Conservation (phyloP, 768 basidiomycete species). For the Omphalotus guepiniiformis region DNA sequence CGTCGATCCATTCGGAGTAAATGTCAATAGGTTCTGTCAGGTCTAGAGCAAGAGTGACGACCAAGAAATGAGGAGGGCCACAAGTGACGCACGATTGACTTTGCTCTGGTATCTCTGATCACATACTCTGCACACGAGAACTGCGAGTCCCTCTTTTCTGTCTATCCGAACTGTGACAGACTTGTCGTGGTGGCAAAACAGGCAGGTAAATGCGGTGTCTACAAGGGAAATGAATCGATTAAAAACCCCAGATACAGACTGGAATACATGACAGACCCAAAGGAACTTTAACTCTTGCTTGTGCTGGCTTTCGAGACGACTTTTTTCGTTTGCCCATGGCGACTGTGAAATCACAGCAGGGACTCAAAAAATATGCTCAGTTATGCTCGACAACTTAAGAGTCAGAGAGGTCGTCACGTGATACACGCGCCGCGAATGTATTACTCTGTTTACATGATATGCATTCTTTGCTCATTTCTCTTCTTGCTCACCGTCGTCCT, state of each 20-base stretch:
- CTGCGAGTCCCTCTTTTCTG: slow-evolving; percentile 79
- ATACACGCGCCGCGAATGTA: slow-evolving; percentile 29
- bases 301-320: slow-evolving; percentile 75
- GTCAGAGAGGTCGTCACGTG: not conserved
- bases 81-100: slow-evolving; percentile 64
- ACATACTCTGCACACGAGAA: slow-evolving; percentile 78
- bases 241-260: not conserved
- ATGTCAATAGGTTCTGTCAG: slow-evolving; percentile 86
- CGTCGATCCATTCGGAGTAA: slow-evolving; percentile 90
- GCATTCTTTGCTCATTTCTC: not conserved
- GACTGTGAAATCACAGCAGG: not conserved
- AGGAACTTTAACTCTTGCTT: slow-evolving; percentile 62
- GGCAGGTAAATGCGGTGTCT: slow-evolving; percentile 84
- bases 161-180: slow-evolving; percentile 83
- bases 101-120: slow-evolving; percentile 87
- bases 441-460: slow-evolving; percentile 1
- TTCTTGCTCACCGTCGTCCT: slow-evolving; percentile 6
- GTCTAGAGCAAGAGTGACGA: slow-evolving; percentile 40
- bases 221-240: slow-evolving; percentile 8
- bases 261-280: slow-evolving; percentile 48
- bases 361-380: not conserved
- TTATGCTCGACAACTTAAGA: not conserved
- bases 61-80: slow-evolving; percentile 4
- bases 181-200: slow-evolving; percentile 89
- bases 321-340: slow-evolving; percentile 90